Evolutionary conservation across 768 basidiomycete species (phyloP), one percentile per base, ranked within the genome.

Genomic region (Chiua virens): DNA sequence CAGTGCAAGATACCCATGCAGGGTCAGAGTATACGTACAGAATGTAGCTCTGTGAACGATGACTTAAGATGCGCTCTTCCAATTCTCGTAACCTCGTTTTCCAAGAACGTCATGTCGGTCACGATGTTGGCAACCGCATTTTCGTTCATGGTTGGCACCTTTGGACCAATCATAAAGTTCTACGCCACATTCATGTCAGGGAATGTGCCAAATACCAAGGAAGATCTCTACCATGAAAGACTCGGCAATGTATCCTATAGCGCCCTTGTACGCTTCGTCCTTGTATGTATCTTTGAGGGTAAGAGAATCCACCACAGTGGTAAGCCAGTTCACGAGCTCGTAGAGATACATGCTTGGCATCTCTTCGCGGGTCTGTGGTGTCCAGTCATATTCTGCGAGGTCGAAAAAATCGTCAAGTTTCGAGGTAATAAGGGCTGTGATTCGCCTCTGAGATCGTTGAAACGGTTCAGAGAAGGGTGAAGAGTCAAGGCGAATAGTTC

Each of bases 381-480:
- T 88, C 94, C 94, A 98, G 61, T 95, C 86, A 66, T 98, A 98
- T 70, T 96, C 92, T 5, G 95, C 88, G 38, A 96, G 77, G 53
- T 92, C 97, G 66, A 97, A 96, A 74, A 96, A 96, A 59, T 93
- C 90, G 62, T 96, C 91, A 8, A 98, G 83, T 66, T 99, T 98
- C 20, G 89, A 88, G 8, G 84, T 81, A 61, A 98, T 95, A 39
- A 96, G 79, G 11, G 78, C 77, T 17, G 87, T 85, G 58, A 98
- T 89, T 5, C 92, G 87, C 28, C 76, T 74, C 42, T 86, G 78
- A 9, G 94, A 88, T 37, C 79, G 79, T 10, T 78, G 73, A 35
- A 93, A 77, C 3, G 90, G 86, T 17, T 75, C 65, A 44, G 81
- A 77, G 64, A 98, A 95, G 2, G 89, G 81, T 3, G 71, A 68